phyloP scores from a whole-genome alignment of 768 basidiomycete genomes.

The Termitomyces sp. region DNA sequence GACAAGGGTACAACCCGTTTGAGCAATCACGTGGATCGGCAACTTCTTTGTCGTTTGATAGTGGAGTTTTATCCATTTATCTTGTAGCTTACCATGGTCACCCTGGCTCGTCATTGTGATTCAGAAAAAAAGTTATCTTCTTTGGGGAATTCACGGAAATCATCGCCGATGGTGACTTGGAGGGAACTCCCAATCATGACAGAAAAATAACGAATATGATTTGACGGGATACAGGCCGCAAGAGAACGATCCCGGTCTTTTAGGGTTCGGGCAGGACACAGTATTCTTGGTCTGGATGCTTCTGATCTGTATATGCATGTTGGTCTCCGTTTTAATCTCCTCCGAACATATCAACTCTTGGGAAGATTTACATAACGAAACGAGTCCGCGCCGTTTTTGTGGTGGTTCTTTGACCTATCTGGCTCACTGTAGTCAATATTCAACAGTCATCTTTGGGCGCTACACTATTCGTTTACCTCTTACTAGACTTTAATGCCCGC shows the following conservation, averaged over 20 bases:
- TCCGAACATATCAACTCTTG: constrained; percentile 6
- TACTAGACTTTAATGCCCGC: constrained; percentile 45
- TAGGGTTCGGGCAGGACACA: constrained; percentile 40
- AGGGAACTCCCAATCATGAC: constrained; percentile 61
- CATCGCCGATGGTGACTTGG: constrained; percentile 38
- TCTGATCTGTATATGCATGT: constrained; percentile 65
- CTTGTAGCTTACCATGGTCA: neutral
- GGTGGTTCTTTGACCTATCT: constrained; percentile 7
- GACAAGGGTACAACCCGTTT: no score
- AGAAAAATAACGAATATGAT: constrained; percentile 72
- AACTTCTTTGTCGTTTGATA: neutral
- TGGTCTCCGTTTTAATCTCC: constrained; percentile 23
- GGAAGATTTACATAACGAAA: constrained; percentile 75
- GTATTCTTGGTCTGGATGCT: constrained; percentile 56
- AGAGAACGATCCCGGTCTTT: constrained; percentile 9
- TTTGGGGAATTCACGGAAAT: neutral
- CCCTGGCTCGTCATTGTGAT: neutral
- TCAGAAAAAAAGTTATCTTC: neutral
- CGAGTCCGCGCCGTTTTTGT: constrained; percentile 33
- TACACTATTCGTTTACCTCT: constrained; percentile 50
- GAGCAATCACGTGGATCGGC: constrained; percentile 5
- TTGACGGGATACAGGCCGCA: constrained; percentile 66
- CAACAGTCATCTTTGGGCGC: constrained; percentile 78
- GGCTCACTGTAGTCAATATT: constrained; percentile 62
- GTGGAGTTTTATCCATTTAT: neutral